Conservation (phyloP, 1,139 yeast species). For the Arxiozyma slooffiae region DNA sequence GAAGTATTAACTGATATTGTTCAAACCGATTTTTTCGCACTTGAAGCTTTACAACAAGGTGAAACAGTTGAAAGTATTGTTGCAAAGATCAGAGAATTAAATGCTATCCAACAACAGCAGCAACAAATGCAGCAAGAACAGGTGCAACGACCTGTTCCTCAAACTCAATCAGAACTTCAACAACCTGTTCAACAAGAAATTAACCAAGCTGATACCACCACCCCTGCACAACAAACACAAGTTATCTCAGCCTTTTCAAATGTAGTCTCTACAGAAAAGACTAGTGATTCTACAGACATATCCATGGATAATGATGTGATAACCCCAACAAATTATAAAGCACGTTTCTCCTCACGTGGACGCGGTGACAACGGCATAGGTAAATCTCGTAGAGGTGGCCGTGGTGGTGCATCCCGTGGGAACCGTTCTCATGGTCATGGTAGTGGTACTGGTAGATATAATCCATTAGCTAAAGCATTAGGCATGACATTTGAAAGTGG, state of each 20-base stretch:
- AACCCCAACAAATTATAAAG: constrained; percentile 12
- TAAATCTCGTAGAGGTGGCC: constrained; percentile 21
- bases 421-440: constrained; percentile 22
- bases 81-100: constrained; percentile 21
- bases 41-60: constrained; percentile 36
- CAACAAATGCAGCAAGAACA: too few relatives aligned
- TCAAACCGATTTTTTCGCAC: constrained; percentile 47
- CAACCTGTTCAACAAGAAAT: constrained; percentile 8
- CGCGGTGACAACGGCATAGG: constrained; percentile 14
- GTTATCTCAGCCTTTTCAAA: constrained; percentile 26
- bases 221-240: constrained; percentile 8
- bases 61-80: constrained; percentile 27
- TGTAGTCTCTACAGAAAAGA: constrained; percentile 15
- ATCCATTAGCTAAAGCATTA: constrained; percentile 29
- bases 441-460: constrained; percentile 23
- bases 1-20: constrained; percentile 34
- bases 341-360: constrained; percentile 13
- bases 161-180: too few relatives aligned
- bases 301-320: constrained; percentile 7
- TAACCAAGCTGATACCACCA: constrained; percentile 10
- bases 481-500: constrained; percentile 20
- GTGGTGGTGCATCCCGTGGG: constrained; percentile 18
- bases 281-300: constrained; percentile 6
- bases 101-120: constrained; percentile 9
- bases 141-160: constrained; percentile 12